phyloP scores from a whole-genome alignment of 306 rosid species.

The Luffa acutangula region DNA sequence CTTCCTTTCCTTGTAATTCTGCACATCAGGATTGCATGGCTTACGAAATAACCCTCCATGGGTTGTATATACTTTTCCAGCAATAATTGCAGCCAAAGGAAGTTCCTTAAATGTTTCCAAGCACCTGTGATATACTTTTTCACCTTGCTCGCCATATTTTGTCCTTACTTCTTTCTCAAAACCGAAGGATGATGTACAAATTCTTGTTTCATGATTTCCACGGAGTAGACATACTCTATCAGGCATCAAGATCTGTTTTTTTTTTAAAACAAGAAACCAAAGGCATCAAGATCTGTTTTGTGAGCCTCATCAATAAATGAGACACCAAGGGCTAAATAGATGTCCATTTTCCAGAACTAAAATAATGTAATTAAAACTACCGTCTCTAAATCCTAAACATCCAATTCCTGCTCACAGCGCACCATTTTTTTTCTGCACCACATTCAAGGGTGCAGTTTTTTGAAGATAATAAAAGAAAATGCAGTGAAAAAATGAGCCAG shows the following conservation, averaged over 20 bases:
- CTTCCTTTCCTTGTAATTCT: constrained; percentile 42
- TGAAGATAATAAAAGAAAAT: background rate
- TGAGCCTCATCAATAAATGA: background rate
- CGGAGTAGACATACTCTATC: constrained; percentile 75
- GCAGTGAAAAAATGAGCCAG: background rate
- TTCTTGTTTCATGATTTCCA: constrained; percentile 74
- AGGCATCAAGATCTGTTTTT: constrained; percentile 76
- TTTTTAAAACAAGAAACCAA: background rate
- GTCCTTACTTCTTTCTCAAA: constrained; percentile 62
- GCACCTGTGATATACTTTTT: constrained; percentile 54
- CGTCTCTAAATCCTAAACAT: constrained; percentile 6
- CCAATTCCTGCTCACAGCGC: background rate
- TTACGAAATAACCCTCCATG: constrained; percentile 93
- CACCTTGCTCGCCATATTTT: constrained; percentile 65
- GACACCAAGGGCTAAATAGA: background rate
- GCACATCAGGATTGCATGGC: constrained; percentile 19
- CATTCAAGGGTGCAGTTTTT: background rate
- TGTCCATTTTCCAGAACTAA: background rate
- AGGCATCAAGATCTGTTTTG: constrained; percentile 75
- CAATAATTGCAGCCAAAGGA: constrained; percentile 75
- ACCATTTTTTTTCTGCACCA: background rate
- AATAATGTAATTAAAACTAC: background rate
- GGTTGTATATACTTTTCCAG: constrained; percentile 60
- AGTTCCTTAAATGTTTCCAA: constrained; percentile 74
- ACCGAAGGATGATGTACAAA: constrained; percentile 53